Evolutionary conservation across 768 basidiomycete genomes (phyloP), one percentile per base, ranked within the genome.

Genomic region (Pleurotus sapidus): DNA sequence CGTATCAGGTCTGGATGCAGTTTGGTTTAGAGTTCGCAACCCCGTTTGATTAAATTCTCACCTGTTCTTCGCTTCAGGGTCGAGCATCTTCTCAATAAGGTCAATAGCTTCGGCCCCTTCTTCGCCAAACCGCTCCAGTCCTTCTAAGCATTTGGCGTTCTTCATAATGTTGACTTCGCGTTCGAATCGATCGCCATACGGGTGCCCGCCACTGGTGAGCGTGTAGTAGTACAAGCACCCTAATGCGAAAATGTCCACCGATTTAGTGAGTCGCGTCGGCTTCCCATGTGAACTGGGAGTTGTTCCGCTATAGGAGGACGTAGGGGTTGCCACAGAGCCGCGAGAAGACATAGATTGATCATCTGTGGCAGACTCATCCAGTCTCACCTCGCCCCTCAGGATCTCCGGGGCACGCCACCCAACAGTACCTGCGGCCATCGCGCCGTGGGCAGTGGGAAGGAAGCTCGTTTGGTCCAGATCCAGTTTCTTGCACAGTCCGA

Each of bases 401-500:
- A 98, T 95, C 74, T 99, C 97, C 0, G 97, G 97, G 0, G 97
- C 97, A 4, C 97, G 85, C 93, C 97, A 99, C 1, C 97, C 97
- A 17, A 95, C 89, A 0, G 95, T 96, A 12, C 97, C 97, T 8
- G 92, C 94, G 18, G 84, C 92, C 75, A 91, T 84, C 30, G 89
- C 84, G 5, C 96, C 93, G 65, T 95, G 89, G 14, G 86, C 85
- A 0, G 96, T 98, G 1, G 95, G 96, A 61, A 94, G 74, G 71
- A 98, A 98, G 65, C 93, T 95, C 50, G 94, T 95, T 79, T 98
- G 95, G 72, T 98, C 97, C 38, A 92, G 76, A 62, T 98, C 95
- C 46, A 98, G 79, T 69, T 91, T 94, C 70, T 95, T 95, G 69
- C 96, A 98, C 49, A 99, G 78, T 37, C 97, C 97, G 68, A 99